Evolutionary conservation across 345 rosid species (phyloP).

Genomic region (Nephelium lappaceum): DNA sequence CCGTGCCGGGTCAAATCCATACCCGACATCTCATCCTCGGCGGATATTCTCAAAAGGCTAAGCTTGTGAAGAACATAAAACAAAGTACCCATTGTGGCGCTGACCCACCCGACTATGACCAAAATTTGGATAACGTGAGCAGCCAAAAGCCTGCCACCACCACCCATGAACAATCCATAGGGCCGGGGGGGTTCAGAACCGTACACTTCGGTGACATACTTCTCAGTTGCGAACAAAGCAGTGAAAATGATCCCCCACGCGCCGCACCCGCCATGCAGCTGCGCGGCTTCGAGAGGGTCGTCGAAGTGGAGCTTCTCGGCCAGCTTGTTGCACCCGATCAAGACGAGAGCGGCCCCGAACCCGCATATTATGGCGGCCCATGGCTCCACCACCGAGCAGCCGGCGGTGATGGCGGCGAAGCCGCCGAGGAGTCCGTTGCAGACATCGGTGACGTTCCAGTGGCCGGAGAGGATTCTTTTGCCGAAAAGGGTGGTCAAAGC

Average conservation of each 20-base stretch:
- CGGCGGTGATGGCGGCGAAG: slow-evolving; percentile 83
- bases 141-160: slow-evolving; percentile 76
- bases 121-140: slow-evolving; percentile 78
- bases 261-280: slow-evolving; percentile 94
- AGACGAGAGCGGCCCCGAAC: slow-evolving; percentile 69
- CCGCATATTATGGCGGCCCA: slow-evolving; percentile 94
- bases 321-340: slow-evolving; percentile 73
- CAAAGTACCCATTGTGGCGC: slow-evolving; percentile 81
- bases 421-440: slow-evolving; percentile 93
- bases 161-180: slow-evolving; percentile 85
- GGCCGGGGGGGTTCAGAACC: slow-evolving; percentile 37
- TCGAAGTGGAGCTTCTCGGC: slow-evolving; percentile 63
- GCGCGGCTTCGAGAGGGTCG: slow-evolving; percentile 85
- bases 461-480: slow-evolving; percentile 70
- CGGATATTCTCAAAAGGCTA: slow-evolving; percentile 66
- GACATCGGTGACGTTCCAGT: slow-evolving; percentile 91
- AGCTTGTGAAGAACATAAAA: slow-evolving; percentile 60
- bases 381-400: slow-evolving; percentile 89
- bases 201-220: slow-evolving; percentile 60
- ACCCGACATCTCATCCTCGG: slow-evolving; percentile 77
- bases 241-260: slow-evolving; percentile 89
- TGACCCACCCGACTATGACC: slow-evolving; percentile 79
- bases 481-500: slow-evolving; percentile 90
- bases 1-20: slow-evolving; percentile 92
- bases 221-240: slow-evolving; percentile 65